Conservation (phyloP, 1,284 basidiomycete genomes). For the Tylopilus orsonianus region DNA sequence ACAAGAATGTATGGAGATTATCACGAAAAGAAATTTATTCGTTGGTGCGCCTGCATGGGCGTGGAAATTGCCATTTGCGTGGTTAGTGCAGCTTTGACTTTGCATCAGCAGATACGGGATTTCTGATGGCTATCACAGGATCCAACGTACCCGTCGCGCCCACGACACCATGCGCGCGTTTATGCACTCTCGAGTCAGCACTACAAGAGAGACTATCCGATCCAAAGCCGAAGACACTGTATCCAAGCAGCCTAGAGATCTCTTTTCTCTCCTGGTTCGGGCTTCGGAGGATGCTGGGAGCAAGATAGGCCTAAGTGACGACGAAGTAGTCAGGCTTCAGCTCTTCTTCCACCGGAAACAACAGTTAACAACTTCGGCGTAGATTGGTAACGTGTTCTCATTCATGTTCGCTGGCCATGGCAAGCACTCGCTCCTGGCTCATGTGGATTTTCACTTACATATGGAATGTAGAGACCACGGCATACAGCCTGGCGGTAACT, state of each 20-base stretch:
- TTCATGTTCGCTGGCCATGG: slow-evolving; percentile 60
- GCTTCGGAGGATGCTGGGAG: slow-evolving; percentile 48
- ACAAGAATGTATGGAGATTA: slow-evolving; percentile 44
- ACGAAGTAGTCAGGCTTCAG: slow-evolving; percentile 45
- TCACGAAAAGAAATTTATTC: slow-evolving; percentile 34
- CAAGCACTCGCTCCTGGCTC: slow-evolving; percentile 18
- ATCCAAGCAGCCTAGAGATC: slow-evolving; percentile 33
- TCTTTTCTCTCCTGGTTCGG: slow-evolving; percentile 48
- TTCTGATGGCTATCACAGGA: slow-evolving; percentile 11
- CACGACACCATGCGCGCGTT: slow-evolving; percentile 35
- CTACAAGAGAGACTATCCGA: slow-evolving; percentile 38
- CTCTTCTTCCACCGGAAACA: not conserved
- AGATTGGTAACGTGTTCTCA: slow-evolving; percentile 56
- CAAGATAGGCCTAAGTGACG: slow-evolving; percentile 45
- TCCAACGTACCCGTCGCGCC: slow-evolving; percentile 27
- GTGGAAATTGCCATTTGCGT: slow-evolving; percentile 42
- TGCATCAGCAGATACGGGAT: not conserved
- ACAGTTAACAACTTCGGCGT: not conserved
- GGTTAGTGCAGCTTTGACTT: slow-evolving; percentile 29
- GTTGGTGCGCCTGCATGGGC: slow-evolving; percentile 42
- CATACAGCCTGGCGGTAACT: slow-evolving; percentile 47
- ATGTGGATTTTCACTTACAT: not conserved
- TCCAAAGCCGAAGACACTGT: slow-evolving; percentile 17
- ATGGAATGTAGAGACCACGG: slow-evolving; percentile 46
- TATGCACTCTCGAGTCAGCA: slow-evolving; percentile 42